Percentiles rank a stretch among this genome's conserved stretches.
These are phyloP conservation scores for Alternaria gaisen DNA, from an alignment of 2,329 filamentous ascomycete genomes.

Conservation along the genomic window DNA sequence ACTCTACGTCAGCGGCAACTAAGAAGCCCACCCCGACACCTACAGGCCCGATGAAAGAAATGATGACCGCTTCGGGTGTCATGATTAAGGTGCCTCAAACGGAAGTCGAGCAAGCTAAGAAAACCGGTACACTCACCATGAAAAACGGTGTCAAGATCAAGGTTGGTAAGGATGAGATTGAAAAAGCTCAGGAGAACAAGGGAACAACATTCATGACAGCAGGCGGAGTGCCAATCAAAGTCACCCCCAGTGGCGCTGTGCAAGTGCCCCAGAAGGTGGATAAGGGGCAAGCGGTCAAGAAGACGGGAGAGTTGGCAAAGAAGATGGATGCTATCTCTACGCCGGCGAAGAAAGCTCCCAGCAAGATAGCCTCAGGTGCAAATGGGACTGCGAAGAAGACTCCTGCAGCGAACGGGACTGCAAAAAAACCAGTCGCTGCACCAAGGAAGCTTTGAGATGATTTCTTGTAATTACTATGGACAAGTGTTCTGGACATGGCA, in stretches of 20 bases:
- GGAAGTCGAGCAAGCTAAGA: conserved; percentile 43
- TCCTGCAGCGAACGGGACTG: not conserved
- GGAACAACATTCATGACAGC: conserved; percentile 39
- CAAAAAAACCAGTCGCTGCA: conserved; percentile 12
- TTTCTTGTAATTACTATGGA: not conserved
- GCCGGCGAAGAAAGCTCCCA: conserved; percentile 6
- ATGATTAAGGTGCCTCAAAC: conserved; percentile 46
- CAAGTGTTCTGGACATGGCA: not conserved
- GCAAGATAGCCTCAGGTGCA: not conserved
- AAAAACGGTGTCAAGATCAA: conserved; percentile 43
- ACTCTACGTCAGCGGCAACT: conserved; percentile 13
- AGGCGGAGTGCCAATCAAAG: conserved; percentile 45
- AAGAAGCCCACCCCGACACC: conserved; percentile 27
- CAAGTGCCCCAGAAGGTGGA: conserved; percentile 28
- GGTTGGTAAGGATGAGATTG: conserved; percentile 44
- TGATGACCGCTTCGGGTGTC: conserved; percentile 43
- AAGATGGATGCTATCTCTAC: not conserved
- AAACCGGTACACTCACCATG: conserved; percentile 41
- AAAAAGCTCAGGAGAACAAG: conserved; percentile 42
- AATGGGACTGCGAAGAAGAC: conserved; percentile 6
- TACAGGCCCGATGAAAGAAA: conserved; percentile 39
- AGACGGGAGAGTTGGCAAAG: conserved; percentile 3
- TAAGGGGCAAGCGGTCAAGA: conserved; percentile 5
- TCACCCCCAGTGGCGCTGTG: conserved; percentile 38
- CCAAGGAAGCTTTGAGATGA: conserved; percentile 14